Evolutionary conservation across 768 basidiomycete genomes (phyloP).

Genomic region (Phanerochaete carnosa): DNA sequence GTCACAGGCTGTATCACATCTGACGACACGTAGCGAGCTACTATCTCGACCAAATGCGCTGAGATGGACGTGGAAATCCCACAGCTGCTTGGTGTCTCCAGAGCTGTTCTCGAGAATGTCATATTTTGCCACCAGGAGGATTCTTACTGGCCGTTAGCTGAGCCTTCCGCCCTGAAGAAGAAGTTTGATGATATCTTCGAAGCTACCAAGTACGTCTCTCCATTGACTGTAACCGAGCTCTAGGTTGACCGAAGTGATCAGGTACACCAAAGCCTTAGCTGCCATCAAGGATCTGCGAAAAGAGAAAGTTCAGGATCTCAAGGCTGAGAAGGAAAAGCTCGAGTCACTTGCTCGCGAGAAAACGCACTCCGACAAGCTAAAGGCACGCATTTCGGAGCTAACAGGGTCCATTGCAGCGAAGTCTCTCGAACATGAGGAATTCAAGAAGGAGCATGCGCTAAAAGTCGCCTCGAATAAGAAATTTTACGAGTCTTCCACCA

Average conservation of each 20-base stretch:
- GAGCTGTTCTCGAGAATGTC: slow-evolving; percentile 97
- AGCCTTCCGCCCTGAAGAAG: slow-evolving; percentile 90
- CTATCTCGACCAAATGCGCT: slow-evolving; percentile 96
- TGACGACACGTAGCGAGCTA: slow-evolving; percentile 55
- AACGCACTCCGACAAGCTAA: slow-evolving; percentile 81
- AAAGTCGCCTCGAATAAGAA: slow-evolving; percentile 67
- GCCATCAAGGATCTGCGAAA: slow-evolving; percentile 88
- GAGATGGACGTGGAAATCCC: slow-evolving; percentile 97
- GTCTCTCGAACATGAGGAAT: slow-evolving; percentile 70
- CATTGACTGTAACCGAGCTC: neutral
- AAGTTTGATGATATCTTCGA: slow-evolving; percentile 99
- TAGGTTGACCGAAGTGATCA: slow-evolving; percentile 25
- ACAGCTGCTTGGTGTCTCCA: slow-evolving; percentile 89
- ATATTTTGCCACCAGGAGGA: slow-evolving; percentile 99
- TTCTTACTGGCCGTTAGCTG: slow-evolving; percentile 95
- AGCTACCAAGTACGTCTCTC: slow-evolving; percentile 71
- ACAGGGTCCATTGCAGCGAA: slow-evolving; percentile 62
- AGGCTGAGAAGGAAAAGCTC: slow-evolving; percentile 87
- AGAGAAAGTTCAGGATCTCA: slow-evolving; percentile 86
- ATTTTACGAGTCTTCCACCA: slow-evolving; percentile 80
- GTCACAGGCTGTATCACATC: neutral
- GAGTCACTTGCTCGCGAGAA: slow-evolving; percentile 79
- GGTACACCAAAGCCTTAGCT: slow-evolving; percentile 96
- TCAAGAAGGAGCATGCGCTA: slow-evolving; percentile 60
- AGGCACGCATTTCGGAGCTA: slow-evolving; percentile 57